Evolutionary conservation across 108 stramenopile species (phyloP), one percentile per base, ranked within the genome.

Genomic region (Nitzschia inconspicua): DNA sequence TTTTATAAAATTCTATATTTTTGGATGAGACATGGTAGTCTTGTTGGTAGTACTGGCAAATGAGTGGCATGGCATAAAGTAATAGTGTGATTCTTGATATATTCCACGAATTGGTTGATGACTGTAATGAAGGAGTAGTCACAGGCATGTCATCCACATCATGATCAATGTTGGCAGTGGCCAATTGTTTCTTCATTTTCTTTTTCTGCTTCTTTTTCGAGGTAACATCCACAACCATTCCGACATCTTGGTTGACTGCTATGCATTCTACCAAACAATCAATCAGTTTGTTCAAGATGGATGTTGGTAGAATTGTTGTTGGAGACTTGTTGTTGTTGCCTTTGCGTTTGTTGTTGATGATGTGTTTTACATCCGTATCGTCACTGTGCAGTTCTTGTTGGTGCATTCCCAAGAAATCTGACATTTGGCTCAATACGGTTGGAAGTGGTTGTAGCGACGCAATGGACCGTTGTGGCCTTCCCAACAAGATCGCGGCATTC

Each of bases 401-500:
- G 20, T 46, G 16, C 16, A 46, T 18, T 11, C 11, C 9, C 22
- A 20, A 9, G 18, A 16, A 46, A 20, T 46, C 18, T 18, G 11
- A 9, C 16, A 20, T 54, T 54, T 35, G 34, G 37, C 16, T 18
- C 5, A 9, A 23, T 16, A 3, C 35, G 40, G 44, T 43, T 11
- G 14, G 34, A 50, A 37, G 28, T 29, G 41, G 24, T 36, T 36
- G 25, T 35, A 28, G 4, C 32, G n/a, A 46, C 29, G 7, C 37
- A 42, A 22, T 2, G 18, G n/a, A 13, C 14, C 27, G 10, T 50
- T 25, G 13, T 39, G 35, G 8, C 14, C 25, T 27, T 6, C 39
- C 29, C 42, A 37, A 11, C 9, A 66, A 30, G 2, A 70, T 19
- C 29, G 63, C 16, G 29, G 61, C 25, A 29, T 63, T 70, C 30